These are phyloP conservation scores for Fusarium nodosum DNA, from an alignment of 2,329 filamentous ascomycete genomes.

Conservation along the genomic window DNA sequence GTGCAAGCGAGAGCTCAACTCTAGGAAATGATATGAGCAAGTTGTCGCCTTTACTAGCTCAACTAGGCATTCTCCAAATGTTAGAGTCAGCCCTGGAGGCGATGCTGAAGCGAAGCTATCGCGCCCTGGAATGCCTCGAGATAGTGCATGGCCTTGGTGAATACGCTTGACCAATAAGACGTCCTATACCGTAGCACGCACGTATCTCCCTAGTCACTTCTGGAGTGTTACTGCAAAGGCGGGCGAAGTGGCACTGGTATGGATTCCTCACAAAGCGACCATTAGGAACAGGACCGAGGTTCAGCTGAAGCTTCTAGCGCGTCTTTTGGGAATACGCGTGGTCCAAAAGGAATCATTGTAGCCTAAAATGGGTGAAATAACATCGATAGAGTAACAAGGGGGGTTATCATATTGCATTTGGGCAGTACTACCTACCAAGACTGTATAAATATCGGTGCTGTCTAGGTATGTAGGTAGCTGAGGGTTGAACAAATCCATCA, in stretches of 20 bases:
- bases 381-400: neutral
- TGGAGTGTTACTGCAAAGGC: slow-evolving; percentile 32
- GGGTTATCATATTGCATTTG: neutral
- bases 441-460: neutral
- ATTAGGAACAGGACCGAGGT: slow-evolving; percentile 32
- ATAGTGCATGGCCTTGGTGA: slow-evolving; percentile 32
- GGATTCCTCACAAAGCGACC: slow-evolving; percentile 15
- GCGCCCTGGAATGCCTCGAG: slow-evolving; percentile 38
- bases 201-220: slow-evolving; percentile 38
- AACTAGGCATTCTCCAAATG: slow-evolving; percentile 26
- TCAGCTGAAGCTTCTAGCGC: slow-evolving; percentile 41
- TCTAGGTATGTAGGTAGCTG: neutral
- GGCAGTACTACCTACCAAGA: neutral
- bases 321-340: slow-evolving; percentile 21
- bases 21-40: slow-evolving; percentile 6
- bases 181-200: slow-evolving; percentile 40
- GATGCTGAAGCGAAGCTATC: slow-evolving; percentile 19
- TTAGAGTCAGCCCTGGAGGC: slow-evolving; percentile 37
- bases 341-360: slow-evolving; percentile 21
- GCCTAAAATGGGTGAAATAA: slow-evolving; percentile 10
- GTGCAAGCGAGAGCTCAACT: neutral
- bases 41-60: slow-evolving; percentile 9
- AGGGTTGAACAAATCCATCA: neutral
- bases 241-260: slow-evolving; percentile 36
- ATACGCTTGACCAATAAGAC: slow-evolving; percentile 38